phyloP scores from a whole-genome alignment of 2,329 filamentous ascomycete genomes.

The Zymoseptoria tritici region DNA sequence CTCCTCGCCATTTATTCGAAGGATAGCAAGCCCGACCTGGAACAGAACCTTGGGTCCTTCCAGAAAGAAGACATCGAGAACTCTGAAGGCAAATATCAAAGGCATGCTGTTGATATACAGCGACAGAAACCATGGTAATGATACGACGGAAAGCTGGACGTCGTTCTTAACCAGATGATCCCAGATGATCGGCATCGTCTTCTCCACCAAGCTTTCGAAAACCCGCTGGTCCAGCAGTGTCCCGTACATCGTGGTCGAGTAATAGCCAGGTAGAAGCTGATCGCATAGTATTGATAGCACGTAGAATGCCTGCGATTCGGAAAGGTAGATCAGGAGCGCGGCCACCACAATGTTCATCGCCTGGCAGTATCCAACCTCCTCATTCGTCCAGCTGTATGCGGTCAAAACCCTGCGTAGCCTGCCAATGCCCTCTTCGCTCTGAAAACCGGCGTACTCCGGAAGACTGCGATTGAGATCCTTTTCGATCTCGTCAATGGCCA shows the following conservation, averaged over 20 bases:
- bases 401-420: slow-evolving; percentile 84
- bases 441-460: slow-evolving; percentile 94
- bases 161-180: slow-evolving; percentile 96
- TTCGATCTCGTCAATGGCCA: slow-evolving; percentile 98
- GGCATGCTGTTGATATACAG: slow-evolving; percentile 99
- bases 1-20: slow-evolving; percentile 94
- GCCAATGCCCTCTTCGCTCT: slow-evolving; percentile 90
- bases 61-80: slow-evolving; percentile 95
- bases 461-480: slow-evolving; percentile 95
- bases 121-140: slow-evolving; percentile 94
- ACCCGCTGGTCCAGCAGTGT: slow-evolving; percentile 94
- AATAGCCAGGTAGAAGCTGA: slow-evolving; percentile 88
- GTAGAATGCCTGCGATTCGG: slow-evolving; percentile 91
- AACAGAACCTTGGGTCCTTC: slow-evolving; percentile 97
- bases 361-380: slow-evolving; percentile 95
- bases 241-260: slow-evolving; percentile 98
- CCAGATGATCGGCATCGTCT: slow-evolving; percentile 97
- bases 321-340: slow-evolving; percentile 97
- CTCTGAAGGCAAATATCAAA: slow-evolving; percentile 90
- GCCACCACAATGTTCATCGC: slow-evolving; percentile 99
- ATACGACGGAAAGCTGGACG: slow-evolving; percentile 94
- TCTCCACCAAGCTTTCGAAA: slow-evolving; percentile 96
- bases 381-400: slow-evolving; percentile 94
- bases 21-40: slow-evolving; percentile 91
- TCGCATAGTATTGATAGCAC: slow-evolving; percentile 87